Percentiles rank a stretch among this genome's conserved stretches.
Conservation (phyloP, 805 yeast genomes). For the Lipomyces spencermartinsiae region DNA sequence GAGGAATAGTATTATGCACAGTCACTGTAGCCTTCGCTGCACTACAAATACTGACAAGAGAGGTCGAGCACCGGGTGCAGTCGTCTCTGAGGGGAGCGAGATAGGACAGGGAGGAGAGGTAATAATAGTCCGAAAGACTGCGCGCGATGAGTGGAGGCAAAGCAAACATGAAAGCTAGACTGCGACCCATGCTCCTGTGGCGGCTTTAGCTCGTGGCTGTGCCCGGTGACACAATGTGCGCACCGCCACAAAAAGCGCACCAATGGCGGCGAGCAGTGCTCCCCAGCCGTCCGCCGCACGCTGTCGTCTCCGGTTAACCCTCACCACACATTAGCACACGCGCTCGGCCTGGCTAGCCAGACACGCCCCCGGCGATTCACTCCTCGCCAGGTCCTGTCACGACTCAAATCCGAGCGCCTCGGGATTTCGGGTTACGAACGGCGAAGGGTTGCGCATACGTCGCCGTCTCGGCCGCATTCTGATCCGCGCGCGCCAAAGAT, state of each 20-base stretch:
- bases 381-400: neutral
- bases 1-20: neutral
- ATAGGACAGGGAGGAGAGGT: neutral
- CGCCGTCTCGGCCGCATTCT: no score
- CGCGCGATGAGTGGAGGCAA: neutral
- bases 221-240: neutral
- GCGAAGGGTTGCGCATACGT: no score
- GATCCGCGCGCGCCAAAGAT: no score
- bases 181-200: no score
- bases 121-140: neutral
- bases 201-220: neutral
- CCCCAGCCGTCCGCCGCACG: conserved; percentile 7
- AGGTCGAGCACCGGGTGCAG: neutral
- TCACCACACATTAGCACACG: neutral
- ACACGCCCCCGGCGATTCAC: neutral
- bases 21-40: neutral
- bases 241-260: neutral
- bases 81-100: neutral
- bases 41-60: neutral
- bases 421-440: no score
- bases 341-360: neutral
- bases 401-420: no score
- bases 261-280: neutral
- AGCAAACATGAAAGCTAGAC: neutral
- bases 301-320: neutral